Evolutionary conservation across 192 early-diverging fungal genomes (phyloP).

Genomic region (Chytriomyces confervae): DNA sequence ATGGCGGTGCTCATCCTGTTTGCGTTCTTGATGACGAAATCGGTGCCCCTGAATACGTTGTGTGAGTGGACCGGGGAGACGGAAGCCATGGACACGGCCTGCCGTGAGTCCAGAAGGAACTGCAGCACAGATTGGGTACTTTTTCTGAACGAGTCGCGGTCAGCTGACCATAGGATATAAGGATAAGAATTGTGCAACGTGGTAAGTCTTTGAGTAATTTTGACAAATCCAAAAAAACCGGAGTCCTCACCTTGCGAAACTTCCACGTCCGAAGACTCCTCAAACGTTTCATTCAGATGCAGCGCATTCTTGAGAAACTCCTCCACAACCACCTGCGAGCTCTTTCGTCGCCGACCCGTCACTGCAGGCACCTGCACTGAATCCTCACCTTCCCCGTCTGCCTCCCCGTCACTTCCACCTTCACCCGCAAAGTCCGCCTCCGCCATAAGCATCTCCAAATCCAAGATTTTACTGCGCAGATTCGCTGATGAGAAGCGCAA

Average conservation of each 20-base stretch:
- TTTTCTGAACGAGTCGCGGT: constrained; percentile 18
- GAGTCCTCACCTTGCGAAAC: neutral
- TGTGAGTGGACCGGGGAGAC: constrained; percentile 7
- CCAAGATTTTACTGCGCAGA: neutral
- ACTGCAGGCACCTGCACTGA: neutral
- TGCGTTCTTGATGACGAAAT: constrained; percentile 20
- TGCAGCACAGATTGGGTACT: constrained; percentile 29
- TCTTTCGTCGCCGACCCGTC: neutral
- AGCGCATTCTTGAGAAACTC: neutral
- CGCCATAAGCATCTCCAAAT: constrained; percentile 15
- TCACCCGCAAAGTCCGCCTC: neutral
- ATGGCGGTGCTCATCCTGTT: constrained; percentile 32
- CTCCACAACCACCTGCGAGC: neutral
- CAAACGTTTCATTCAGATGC: neutral
- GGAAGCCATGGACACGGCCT: constrained; percentile 6
- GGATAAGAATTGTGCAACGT: too few relatives aligned
- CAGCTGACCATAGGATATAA: neutral
- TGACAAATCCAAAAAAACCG: neutral
- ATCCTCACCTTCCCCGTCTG: neutral
- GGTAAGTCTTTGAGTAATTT: neutral
- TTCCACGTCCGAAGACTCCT: neutral
- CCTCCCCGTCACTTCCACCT: too few relatives aligned
- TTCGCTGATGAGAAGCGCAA: constrained; percentile 14
- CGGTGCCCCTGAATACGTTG: constrained; percentile 14
- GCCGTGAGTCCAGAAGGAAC: constrained; percentile 26